Conservation (phyloP, 352 stramenopile species). For the Phytophthora palmivora region DNA sequence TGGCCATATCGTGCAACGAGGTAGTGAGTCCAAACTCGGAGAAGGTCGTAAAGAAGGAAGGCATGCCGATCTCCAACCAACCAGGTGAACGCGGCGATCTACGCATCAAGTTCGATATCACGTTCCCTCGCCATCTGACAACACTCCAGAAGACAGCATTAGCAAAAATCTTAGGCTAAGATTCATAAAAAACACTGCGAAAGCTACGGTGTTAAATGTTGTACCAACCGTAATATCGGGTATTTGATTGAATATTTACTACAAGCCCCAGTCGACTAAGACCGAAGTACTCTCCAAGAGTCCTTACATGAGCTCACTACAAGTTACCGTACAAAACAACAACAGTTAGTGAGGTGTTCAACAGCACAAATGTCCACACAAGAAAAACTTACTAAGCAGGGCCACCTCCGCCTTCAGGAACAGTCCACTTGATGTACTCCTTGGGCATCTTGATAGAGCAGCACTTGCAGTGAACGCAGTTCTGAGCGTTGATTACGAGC, state of each 20-base stretch:
- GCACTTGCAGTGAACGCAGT: slow-evolving; percentile 99
- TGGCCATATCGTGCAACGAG: slow-evolving; percentile 93
- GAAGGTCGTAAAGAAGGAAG: slow-evolving; percentile 93
- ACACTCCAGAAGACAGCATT: slow-evolving; percentile 92
- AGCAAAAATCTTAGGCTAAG: slow-evolving; percentile 78
- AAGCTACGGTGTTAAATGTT: slow-evolving; percentile 4
- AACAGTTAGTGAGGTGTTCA: slow-evolving; percentile 34
- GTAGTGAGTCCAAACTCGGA: slow-evolving; percentile 92
- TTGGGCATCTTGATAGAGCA: slow-evolving; percentile 99
- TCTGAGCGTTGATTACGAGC: slow-evolving; percentile 99
- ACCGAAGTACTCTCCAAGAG: slow-evolving; percentile 18
- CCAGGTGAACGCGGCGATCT: slow-evolving; percentile 89
- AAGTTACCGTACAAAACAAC: slow-evolving; percentile 22
- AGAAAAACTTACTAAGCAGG: slow-evolving; percentile 96
- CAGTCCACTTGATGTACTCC: slow-evolving; percentile 99
- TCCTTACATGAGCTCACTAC: slow-evolving; percentile 79
- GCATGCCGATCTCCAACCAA: slow-evolving; percentile 91
- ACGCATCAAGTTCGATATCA: slow-evolving; percentile 95
- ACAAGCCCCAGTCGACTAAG: slow-evolving; percentile 29
- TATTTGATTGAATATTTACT: slow-evolving; percentile 48
- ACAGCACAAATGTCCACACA: neutral
- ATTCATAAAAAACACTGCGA: slow-evolving; percentile 1
- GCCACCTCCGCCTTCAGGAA: slow-evolving; percentile 97
- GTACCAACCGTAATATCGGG: slow-evolving; percentile 27
- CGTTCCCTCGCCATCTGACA: slow-evolving; percentile 95